phyloP scores from a whole-genome alignment of 2,329 filamentous ascomycete species.

The Cladophialophora exuberans region DNA sequence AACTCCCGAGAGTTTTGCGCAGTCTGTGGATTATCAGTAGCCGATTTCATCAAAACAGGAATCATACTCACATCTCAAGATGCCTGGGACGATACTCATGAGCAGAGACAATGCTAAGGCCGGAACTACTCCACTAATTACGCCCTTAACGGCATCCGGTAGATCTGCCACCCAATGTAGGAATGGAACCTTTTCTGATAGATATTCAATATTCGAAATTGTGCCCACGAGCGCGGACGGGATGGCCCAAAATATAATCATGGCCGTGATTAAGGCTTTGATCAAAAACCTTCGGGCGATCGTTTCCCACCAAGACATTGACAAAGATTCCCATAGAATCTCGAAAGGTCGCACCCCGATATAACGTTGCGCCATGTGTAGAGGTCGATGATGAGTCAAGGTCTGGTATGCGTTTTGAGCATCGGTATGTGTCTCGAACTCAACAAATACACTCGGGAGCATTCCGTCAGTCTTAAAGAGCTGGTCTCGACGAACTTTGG shows the following conservation, averaged over 20 bases:
- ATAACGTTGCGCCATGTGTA: slow-evolving; percentile 85
- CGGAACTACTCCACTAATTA: slow-evolving; percentile 82
- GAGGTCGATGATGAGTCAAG: slow-evolving; percentile 79
- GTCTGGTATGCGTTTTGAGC: slow-evolving; percentile 87
- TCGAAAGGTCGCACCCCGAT: slow-evolving; percentile 81
- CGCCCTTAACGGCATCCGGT: slow-evolving; percentile 70
- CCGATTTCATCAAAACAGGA: slow-evolving; percentile 22
- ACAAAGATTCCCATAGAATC: slow-evolving; percentile 82
- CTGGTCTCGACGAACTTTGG: slow-evolving; percentile 37
- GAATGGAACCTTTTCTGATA: slow-evolving; percentile 59
- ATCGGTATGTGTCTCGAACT: slow-evolving; percentile 78
- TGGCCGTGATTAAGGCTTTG: slow-evolving; percentile 69
- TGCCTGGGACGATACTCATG: slow-evolving; percentile 81
- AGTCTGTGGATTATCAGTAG: slow-evolving; percentile 25
- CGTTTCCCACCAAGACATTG: slow-evolving; percentile 63
- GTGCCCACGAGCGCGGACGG: slow-evolving; percentile 77
- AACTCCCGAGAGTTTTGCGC: slow-evolving; percentile 76
- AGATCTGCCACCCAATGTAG: slow-evolving; percentile 73
- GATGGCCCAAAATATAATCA: slow-evolving; percentile 86
- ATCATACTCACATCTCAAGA: slow-evolving; percentile 71
- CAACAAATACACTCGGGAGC: slow-evolving; percentile 82
- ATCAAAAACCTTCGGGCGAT: slow-evolving; percentile 68
- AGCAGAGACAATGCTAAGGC: slow-evolving; percentile 76
- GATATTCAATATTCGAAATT: slow-evolving; percentile 78
- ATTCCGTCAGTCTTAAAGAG: slow-evolving; percentile 44